phyloP scores from a whole-genome alignment of 805 yeast species.

The Jamesozyma gamospora region DNA sequence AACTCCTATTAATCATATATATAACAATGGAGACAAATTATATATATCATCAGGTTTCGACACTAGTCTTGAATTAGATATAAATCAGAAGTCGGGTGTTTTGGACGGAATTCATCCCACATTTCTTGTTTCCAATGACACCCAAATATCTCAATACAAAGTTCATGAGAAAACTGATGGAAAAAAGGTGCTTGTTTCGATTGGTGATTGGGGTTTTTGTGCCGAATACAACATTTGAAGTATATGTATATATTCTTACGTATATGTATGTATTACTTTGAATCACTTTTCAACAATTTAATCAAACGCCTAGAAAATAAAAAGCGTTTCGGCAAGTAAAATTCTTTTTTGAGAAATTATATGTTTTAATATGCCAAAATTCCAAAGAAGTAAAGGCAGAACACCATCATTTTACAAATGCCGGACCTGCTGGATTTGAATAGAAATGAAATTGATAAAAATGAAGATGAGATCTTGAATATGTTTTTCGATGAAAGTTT shows the following conservation, averaged over 20 bases:
- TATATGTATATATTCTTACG: too few relatives aligned
- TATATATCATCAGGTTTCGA: slow-evolving; percentile 33
- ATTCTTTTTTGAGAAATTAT: too few relatives aligned
- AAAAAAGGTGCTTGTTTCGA: neutral
- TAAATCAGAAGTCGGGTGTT: neutral
- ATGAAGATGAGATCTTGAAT: slow-evolving; percentile 37
- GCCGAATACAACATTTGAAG: slow-evolving; percentile 1
- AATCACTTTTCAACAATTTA: too few relatives aligned
- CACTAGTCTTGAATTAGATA: slow-evolving; percentile 9
- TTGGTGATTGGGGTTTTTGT: slow-evolving; percentile 3
- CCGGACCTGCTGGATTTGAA: too few relatives aligned
- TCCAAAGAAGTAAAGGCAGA: too few relatives aligned
- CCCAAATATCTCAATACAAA: slow-evolving; percentile 11
- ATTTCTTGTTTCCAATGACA: slow-evolving; percentile 17
- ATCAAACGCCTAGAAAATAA: too few relatives aligned
- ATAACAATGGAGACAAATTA: slow-evolving; percentile 5
- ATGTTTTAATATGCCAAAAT: too few relatives aligned
- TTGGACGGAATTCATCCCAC: slow-evolving; percentile 3
- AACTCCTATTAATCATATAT: slow-evolving; percentile 15
- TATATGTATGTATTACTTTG: too few relatives aligned
- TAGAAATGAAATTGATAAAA: slow-evolving; percentile 4
- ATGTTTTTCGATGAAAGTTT: slow-evolving; percentile 65
- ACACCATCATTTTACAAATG: too few relatives aligned
- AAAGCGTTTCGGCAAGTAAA: too few relatives aligned
- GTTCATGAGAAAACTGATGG: neutral